These are phyloP conservation scores for Rhododendron molle DNA, from an alignment of 148 eudicot genomes.

Conservation along the genomic window DNA sequence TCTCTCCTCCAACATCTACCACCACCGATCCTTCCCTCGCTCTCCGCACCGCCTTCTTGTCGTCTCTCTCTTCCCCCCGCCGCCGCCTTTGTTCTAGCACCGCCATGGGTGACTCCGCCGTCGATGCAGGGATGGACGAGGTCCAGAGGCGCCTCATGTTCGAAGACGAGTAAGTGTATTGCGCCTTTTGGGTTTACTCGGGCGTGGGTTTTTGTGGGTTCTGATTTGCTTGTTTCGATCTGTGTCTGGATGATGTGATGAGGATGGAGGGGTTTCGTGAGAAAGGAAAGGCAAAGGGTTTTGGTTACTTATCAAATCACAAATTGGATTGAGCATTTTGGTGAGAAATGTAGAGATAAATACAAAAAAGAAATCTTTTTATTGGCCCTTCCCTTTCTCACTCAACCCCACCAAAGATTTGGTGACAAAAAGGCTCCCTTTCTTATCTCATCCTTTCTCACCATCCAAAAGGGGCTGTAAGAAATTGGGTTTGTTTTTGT, in stretches of 20 bases:
- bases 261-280: neutral
- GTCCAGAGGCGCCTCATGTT: slow-evolving; percentile 88
- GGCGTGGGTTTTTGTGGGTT: neutral
- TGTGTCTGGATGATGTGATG: neutral
- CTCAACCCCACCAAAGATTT: too few relatives aligned
- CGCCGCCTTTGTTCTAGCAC: slow-evolving; percentile 13
- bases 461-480: neutral
- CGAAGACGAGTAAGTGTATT: slow-evolving; percentile 66
- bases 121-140: slow-evolving; percentile 73
- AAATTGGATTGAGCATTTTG: neutral
- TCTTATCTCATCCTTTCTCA: neutral
- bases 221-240: neutral
- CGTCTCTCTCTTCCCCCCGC: neutral
- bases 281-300: too few relatives aligned
- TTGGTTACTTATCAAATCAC: neutral
- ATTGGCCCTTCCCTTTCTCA: neutral
- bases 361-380: too few relatives aligned
- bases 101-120: slow-evolving; percentile 38
- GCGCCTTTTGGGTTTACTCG: neutral
- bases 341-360: too few relatives aligned
- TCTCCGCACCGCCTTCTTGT: neutral
- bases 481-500: neutral
- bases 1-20: neutral
- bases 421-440: neutral
- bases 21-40: neutral